Conservation (phyloP, 768 basidiomycete genomes). For the Lentinula edodes region DNA sequence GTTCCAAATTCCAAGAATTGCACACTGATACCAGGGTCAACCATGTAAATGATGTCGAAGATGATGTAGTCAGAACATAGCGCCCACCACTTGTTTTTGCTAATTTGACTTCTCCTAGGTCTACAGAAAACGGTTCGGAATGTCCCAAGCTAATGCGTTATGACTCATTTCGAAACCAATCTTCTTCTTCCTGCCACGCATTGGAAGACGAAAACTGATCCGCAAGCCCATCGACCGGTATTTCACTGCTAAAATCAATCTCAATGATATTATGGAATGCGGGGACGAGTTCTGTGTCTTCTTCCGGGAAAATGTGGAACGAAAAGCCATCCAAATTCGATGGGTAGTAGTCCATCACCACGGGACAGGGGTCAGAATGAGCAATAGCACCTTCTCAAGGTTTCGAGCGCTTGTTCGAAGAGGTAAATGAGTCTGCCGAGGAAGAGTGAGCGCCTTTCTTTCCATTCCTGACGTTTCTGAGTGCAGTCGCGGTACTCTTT, state of each 20-base stretch:
- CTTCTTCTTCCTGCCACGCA: constrained; percentile 23
- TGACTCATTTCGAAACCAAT: constrained; percentile 19
- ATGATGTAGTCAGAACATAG: constrained; percentile 16
- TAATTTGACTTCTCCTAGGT: constrained; percentile 23
- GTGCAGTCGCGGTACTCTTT: background rate
- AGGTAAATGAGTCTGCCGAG: background rate
- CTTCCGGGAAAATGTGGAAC: background rate
- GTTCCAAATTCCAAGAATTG: constrained; percentile 21
- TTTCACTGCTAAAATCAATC: constrained; percentile 32
- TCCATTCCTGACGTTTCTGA: constrained; percentile 9
- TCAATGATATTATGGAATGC: constrained; percentile 29
- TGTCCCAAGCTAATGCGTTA: constrained; percentile 16
- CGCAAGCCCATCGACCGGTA: constrained; percentile 3
- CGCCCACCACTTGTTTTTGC: constrained; percentile 21
- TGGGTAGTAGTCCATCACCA: background rate
- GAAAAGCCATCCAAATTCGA: constrained; percentile 4
- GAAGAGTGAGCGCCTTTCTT: constrained; percentile 12
- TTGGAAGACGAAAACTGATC: constrained; percentile 5
- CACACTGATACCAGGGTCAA: constrained; percentile 39
- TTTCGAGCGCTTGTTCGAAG: background rate
- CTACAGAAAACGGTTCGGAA: constrained; percentile 25
- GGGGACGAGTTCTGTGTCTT: constrained; percentile 10
- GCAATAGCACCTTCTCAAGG: background rate
- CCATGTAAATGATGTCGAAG: constrained; percentile 28
- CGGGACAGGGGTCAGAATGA: background rate